A percentile compares a stretch with the other conserved stretches of the same genome.
These are phyloP conservation scores for Lepidium africanum DNA, from an alignment of 345 rosid species.

Conservation along the genomic window DNA sequence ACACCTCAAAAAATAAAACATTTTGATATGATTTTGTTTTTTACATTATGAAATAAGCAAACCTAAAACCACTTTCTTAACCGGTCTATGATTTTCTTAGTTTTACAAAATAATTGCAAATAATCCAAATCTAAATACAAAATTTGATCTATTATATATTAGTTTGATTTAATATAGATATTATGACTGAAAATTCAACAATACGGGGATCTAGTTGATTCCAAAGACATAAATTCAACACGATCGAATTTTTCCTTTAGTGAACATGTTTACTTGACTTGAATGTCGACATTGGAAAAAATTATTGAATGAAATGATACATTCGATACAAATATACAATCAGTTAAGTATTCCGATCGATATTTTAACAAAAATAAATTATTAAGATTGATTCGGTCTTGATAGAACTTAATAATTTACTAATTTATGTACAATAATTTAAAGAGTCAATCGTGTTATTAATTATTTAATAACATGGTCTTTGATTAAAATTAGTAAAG, in stretches of 20 bases:
- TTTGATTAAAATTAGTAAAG: neutral
- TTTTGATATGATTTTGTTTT: neutral
- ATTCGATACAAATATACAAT: neutral
- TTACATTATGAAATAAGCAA: neutral
- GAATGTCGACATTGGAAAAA: neutral
- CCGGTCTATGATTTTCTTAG: neutral
- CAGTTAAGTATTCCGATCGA: neutral
- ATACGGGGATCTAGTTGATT: neutral
- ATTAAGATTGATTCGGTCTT: neutral
- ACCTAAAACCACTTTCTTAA: neutral
- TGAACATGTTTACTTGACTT: constrained; percentile 7
- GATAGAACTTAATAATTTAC: neutral
- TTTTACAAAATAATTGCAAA: neutral
- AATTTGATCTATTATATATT: neutral
- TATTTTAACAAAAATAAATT: too few species aligned
- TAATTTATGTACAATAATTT: neutral
- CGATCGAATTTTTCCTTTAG: neutral
- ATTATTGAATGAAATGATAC: neutral
- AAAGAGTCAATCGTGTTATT: neutral
- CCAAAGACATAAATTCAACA: neutral
- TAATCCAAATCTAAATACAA: neutral
- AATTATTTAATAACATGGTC: neutral
- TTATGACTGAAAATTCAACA: neutral
- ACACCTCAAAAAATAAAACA: neutral
- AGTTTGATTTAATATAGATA: neutral